Conservation (phyloP, 352 stramenopile species). For the Blastocystis sp. region DNA sequence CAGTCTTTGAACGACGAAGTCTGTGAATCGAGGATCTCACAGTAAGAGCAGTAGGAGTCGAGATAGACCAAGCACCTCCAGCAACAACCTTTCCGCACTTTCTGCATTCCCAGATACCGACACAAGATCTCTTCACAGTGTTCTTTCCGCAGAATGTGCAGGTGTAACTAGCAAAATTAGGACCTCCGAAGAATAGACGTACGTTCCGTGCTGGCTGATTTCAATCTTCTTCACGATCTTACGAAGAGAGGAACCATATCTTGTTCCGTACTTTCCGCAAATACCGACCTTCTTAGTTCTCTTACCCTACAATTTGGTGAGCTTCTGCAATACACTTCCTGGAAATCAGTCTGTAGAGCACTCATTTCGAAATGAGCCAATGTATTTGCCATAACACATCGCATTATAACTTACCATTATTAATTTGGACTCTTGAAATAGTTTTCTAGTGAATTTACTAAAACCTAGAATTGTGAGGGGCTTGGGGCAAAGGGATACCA, state of each 20-base stretch:
- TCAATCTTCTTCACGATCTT: slow-evolving; percentile 99
- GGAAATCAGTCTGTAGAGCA: background rate
- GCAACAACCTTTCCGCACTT: slow-evolving; percentile 94
- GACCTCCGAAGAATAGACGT: background rate
- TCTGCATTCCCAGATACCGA: slow-evolving; percentile 97
- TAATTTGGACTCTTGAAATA: slow-evolving; percentile 49
- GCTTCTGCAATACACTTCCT: background rate
- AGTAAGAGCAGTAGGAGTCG: slow-evolving; percentile 89
- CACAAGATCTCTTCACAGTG: slow-evolving; percentile 74
- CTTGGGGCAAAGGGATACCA: background rate
- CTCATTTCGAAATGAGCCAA: background rate
- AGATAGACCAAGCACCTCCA: slow-evolving; percentile 93
- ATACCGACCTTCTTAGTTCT: slow-evolving; percentile 99
- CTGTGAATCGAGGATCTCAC: slow-evolving; percentile 91
- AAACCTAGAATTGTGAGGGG: background rate
- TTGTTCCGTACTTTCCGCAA: slow-evolving; percentile 99
- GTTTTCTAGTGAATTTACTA: slow-evolving; percentile 1
- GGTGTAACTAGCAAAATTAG: slow-evolving; percentile 13
- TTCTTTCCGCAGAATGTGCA: slow-evolving; percentile 99
- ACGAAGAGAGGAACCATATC: slow-evolving; percentile 98
- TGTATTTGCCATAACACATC: background rate
- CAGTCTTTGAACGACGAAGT: slow-evolving; percentile 71
- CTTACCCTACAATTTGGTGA: slow-evolving; percentile 78
- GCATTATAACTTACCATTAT: slow-evolving; percentile 21
- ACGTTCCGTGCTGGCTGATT: slow-evolving; percentile 86